Evolutionary conservation across 495 filamentous ascomycete species (phyloP).

Genomic region (Amniculicola lignicola): DNA sequence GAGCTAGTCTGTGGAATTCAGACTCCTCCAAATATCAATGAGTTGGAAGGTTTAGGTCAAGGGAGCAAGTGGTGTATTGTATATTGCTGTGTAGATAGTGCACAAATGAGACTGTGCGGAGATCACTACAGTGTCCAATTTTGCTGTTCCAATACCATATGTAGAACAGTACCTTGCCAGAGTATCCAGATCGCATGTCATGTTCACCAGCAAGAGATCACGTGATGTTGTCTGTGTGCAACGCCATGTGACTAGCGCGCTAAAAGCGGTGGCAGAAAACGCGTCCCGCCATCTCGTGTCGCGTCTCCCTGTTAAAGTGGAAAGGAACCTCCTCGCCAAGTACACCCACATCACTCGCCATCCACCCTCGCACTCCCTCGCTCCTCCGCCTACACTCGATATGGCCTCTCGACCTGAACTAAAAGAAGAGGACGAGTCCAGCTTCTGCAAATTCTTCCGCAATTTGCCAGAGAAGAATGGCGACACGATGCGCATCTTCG

Average conservation of each 20-base stretch:
- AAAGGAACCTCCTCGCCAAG: not conserved
- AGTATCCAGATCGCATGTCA: too few species aligned
- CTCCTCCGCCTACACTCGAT: not conserved
- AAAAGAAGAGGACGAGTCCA: slow-evolving; percentile 93
- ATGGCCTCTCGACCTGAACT: slow-evolving; percentile 93
- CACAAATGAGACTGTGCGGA: too few species aligned
- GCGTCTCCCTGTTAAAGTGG: slow-evolving; percentile 17
- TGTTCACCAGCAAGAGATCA: too few species aligned
- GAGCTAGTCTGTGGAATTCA: too few species aligned
- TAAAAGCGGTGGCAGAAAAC: slow-evolving; percentile 31
- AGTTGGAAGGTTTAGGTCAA: too few species aligned
- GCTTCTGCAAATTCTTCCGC: slow-evolving; percentile 94
- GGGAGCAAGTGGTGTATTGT: too few species aligned
- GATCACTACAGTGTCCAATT: too few species aligned
- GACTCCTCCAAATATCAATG: too few species aligned
- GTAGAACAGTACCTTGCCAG: too few species aligned
- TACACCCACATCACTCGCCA: not conserved
- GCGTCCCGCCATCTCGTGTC: slow-evolving; percentile 21
- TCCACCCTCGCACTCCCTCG: not conserved
- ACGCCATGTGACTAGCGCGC: slow-evolving; percentile 1
- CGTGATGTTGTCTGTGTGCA: too few species aligned
- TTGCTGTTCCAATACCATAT: too few species aligned
- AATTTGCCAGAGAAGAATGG: slow-evolving; percentile 63
- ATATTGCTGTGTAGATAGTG: too few species aligned
- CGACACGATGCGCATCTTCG: slow-evolving; percentile 84